Evolutionary conservation across 352 stramenopile species (phyloP), one percentile per base, ranked within the genome.

Genomic region (Aphanomyces euteiches): DNA sequence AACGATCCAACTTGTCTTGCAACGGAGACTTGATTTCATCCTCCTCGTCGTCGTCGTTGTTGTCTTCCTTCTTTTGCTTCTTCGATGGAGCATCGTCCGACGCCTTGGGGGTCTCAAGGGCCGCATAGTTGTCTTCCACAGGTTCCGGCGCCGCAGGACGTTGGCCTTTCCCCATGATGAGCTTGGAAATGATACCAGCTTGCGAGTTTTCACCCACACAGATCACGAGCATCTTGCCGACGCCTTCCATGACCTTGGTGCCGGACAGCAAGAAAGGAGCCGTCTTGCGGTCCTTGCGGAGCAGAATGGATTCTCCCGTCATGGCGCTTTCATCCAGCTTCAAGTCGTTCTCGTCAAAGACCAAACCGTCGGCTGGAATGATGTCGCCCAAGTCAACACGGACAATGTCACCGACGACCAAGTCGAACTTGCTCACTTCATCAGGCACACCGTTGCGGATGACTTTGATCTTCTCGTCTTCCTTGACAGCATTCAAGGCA

Each of bases 281-380:
- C 15, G 63, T 40, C 15, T 75, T 70, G 21, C 48, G 57, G 56
- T 67, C 56, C 73, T 96, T 96, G 4, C 73, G 57, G 41, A 89
- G 77, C 17, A 87, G 78, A 70, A 90, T 77, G 72, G 88, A 88
- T 73, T 98, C 92, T 38, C 92, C 92, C 21, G 90, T 98, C 37
- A 98, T 78, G 8, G 77, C 79, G 28, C 79, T 91, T 73, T 97
- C 90, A 74, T 98, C 84, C 17, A 95, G 73, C 50, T 80, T 81
- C 4, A 97, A 72, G 71, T 96, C 84, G 10, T 82, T 77, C 13
- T 74, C 73, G 65, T 93, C 78, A 36, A 97, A 72, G 7, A 96
- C 66, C 34, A 90, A 66, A 47, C 84, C 85, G 78, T 98, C 92
- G 1, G 89, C 90, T 8, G 90, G 89, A 13, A 97, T 79, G 7